These are phyloP conservation scores for Eremochloa ophiuroides DNA, from an alignment of 176 grass and related monocot genomes.

Conservation along the genomic window DNA sequence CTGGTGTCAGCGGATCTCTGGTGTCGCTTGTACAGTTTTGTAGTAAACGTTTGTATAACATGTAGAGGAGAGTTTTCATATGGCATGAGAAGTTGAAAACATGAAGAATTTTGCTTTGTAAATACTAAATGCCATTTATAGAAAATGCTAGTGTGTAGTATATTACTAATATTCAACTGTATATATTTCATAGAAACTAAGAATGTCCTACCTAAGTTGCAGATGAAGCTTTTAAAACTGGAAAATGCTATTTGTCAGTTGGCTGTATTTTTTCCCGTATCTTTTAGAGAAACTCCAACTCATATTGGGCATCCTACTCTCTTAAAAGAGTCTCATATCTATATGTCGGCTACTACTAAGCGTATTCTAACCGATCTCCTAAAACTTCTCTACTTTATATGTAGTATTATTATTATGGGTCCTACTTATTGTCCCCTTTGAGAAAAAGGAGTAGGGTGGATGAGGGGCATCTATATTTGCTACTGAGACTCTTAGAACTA, in stretches of 20 bases:
- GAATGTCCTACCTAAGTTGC: neutral
- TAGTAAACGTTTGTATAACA: neutral
- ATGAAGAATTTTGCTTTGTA: constrained; percentile 13
- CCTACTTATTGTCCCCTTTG: no score
- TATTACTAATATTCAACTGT: neutral
- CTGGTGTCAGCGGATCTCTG: neutral
- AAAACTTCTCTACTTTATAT: no score
- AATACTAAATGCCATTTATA: neutral
- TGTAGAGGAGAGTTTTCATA: neutral
- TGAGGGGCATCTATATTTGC: no score
- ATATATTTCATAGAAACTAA: neutral
- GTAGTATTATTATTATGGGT: no score
- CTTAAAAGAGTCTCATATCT: no score
- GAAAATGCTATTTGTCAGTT: neutral
- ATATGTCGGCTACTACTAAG: no score
- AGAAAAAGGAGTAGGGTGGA: no score
- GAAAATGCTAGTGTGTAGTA: neutral
- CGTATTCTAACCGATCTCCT: no score
- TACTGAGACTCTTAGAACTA: no score
- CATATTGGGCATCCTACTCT: no score
- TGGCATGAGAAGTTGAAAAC: neutral
- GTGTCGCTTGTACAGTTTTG: constrained; percentile 39
- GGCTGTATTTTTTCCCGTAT: no score
- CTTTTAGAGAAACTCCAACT: no score
- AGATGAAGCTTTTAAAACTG: neutral